Percentiles rank a stretch among this genome's conserved stretches.
phyloP scores from a whole-genome alignment of 2,329 filamentous ascomycete species.

The Beauveria varroae region DNA sequence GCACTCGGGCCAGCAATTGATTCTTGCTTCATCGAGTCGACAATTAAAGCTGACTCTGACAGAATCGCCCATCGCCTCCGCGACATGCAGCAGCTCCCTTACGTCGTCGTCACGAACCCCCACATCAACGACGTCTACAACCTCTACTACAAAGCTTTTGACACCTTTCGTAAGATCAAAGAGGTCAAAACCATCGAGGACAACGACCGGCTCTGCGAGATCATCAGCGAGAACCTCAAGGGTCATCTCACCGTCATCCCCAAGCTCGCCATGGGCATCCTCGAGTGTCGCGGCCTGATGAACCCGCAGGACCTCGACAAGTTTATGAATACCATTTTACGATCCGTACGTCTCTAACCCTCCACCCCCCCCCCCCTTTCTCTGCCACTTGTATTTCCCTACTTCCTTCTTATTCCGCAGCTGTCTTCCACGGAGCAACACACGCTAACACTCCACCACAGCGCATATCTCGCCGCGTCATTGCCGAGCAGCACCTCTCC shows the following conservation, averaged over 20 bases:
- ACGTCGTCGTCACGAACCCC: conserved; percentile 90
- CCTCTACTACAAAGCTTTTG: conserved; percentile 94
- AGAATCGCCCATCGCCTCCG: conserved; percentile 90
- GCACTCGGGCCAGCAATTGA: conserved; percentile 10
- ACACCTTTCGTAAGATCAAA: conserved; percentile 74
- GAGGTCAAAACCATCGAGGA: conserved; percentile 82
- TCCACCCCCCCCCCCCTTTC: too few species aligned
- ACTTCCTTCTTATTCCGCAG: neutral
- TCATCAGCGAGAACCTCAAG: conserved; percentile 70
- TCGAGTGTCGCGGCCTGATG: conserved; percentile 82
- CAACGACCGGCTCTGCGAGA: conserved; percentile 78
- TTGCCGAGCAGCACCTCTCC: conserved; percentile 93
- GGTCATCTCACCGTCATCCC: conserved; percentile 93
- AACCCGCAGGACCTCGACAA: conserved; percentile 73
- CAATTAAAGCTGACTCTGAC: neutral
- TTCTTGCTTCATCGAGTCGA: neutral
- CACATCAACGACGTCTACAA: conserved; percentile 95
- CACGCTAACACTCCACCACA: conserved; percentile 25
- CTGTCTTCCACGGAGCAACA: neutral
- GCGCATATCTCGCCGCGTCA: conserved; percentile 92
- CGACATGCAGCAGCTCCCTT: conserved; percentile 94
- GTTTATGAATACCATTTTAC: conserved; percentile 90
- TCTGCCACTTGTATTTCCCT: neutral
- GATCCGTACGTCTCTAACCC: conserved; percentile 54
- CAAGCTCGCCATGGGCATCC: conserved; percentile 84